Evolutionary conservation across 163 green algal genomes (phyloP), one percentile per base, ranked within the genome.

Genomic region (Scenedesmus sp.): DNA sequence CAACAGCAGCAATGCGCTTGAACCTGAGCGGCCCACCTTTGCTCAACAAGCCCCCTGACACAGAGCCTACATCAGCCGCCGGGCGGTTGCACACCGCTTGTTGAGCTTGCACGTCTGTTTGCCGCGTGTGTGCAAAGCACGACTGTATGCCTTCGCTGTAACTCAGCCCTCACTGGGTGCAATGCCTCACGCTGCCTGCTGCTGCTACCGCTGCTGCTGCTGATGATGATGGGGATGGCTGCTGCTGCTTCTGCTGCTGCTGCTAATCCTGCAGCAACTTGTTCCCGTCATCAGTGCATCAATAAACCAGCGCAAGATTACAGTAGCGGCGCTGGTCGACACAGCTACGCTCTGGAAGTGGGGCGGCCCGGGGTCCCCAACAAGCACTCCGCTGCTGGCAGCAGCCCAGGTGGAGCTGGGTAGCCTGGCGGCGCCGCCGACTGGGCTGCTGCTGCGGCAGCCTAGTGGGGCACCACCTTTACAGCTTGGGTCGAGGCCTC

Each of bases 281-380:
- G 5, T 44, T 73, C 49, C 79, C 18, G 5, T 86, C 46, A 49
- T 59, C 37, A 83, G n/a, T 16, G 59, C 44, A 5, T 37, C 78
- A 37, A 16, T 35, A 26, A 15, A 49, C 81, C 37, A 26, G n/a
- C 42, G 81, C 51, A 87, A 44, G 30, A 65, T 87, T 5, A 40
- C 61, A 22, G n/a, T 91, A 20, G 78, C 43, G 33, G 79, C 87
- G 4, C 87, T 91, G 30, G 30, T 82, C 35, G 87, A 91, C 78
- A 91, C 87, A 24, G 78, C 51, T 1, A 78, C 42, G 4, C 43
- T 91, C 15, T 91, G 87, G 87, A 68, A 91, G 51, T 91, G n/a
- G 22, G 87, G 78, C 26, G 78, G 78, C 24, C 76, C 87, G 10
- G 73, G 35, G 15, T 73, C 56, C 30, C 30, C 22, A 1, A 87